Percentiles rank a stretch among this genome's conserved stretches.
These are phyloP conservation scores for Aspergillus viridinutans DNA, from an alignment of 2,329 filamentous ascomycete genomes.

Conservation along the genomic window DNA sequence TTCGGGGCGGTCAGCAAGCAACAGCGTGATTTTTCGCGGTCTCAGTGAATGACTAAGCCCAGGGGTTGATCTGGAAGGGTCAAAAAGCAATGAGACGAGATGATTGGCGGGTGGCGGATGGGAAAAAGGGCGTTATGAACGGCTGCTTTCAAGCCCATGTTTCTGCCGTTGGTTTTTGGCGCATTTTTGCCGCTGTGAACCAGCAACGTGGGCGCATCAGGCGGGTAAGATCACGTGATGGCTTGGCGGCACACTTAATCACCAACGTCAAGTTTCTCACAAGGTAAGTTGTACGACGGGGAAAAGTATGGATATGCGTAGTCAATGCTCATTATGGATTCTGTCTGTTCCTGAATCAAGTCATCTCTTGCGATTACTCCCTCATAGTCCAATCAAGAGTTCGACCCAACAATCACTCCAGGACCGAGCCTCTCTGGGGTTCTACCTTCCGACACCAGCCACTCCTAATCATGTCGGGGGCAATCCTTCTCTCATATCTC, in stretches of 20 bases:
- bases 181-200: constrained; percentile 3
- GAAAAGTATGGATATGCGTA: not conserved
- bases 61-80: constrained; percentile 18
- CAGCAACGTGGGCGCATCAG: not conserved
- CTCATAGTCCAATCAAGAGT: no score
- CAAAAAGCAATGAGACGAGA: constrained; percentile 19
- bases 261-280: not conserved
- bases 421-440: no score
- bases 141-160: constrained; percentile 33
- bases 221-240: constrained; percentile 17
- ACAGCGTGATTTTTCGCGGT: constrained; percentile 14
- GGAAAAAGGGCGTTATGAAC: constrained; percentile 39
- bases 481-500: no score
- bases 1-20: constrained; percentile 14
- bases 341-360: not conserved
- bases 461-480: no score
- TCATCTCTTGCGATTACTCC: not conserved
- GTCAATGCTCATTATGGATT: not conserved
- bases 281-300: not conserved
- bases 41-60: constrained; percentile 24
- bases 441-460: no score
- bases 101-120: constrained; percentile 32
- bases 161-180: constrained; percentile 18
- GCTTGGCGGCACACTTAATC: not conserved
- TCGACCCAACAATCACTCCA: no score